Evolutionary conservation across 306 rosid species (phyloP), one percentile per base, ranked within the genome.

Genomic region (Begonia fuchsioides): DNA sequence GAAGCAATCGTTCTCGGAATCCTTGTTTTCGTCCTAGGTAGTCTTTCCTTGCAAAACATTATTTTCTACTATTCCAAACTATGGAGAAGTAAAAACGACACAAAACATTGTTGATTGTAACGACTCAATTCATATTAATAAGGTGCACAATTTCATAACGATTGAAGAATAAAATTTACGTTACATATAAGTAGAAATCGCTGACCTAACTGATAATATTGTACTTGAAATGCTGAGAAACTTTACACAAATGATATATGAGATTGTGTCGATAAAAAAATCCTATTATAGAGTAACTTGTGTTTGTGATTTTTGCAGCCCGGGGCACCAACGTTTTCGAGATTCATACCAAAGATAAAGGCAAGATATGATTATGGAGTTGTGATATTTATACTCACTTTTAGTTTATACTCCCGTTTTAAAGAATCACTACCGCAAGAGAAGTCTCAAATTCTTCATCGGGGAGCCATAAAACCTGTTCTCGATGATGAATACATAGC

Each of bases 351-450:
- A 0, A 54, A 43, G 76, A 84, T 88, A 12, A 88, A 84, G 45
- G 80, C 80, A 18, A 72, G 86, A 54, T 84, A 81, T 54, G 97
- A 88, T 20, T 88, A 88, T 35, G 97, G 97, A 12, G 61, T 84
- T 43, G 10, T 76, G 76, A 66, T 88, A 61, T 88, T 88, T 64
- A 88, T 88, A 45, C 47, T 88, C 51, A 88, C 97, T 46, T 88
- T 88, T 32, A 74, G 95, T 51, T n/a, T n/a, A n/a, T n/a, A n/a
- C n/a, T n/a, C 95, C 2, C 67, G 68, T 46, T 88, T 83, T 74
- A 76, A 76, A 66, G 14, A 41, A 11, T 69, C 52, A 26, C 78
- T 68, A 2, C 76, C 83, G 8, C 80, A 71, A 15, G 93, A 83
- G 61, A 82, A 83, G 49, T 61, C 87, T 41, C 70, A 49, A 1